Base-by-base conservation (phyloP, 2,329 filamentous ascomycete species). In the Hypomyces perniciosus region DNA sequence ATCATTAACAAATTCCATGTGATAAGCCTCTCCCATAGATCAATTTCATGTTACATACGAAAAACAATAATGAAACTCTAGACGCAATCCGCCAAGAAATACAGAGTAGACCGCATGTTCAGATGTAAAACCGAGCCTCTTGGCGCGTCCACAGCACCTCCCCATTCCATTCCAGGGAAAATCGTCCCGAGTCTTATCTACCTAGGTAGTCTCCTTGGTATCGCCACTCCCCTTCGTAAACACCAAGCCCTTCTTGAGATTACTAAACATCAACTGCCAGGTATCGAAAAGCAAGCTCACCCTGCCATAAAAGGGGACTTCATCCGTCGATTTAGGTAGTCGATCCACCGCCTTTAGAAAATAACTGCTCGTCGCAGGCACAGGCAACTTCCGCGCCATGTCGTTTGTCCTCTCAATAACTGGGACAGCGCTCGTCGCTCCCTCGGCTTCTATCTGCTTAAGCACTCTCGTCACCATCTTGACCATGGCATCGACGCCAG, bases 401-500 rank as follows among this genome's bases (percentile, higher is more conserved):
- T 50, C 50, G 10, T 61, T 53, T 27, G 48, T 59, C 28, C 58
- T 50, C 43, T 62, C 46, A 9, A 74, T 67, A 1, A 69, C 59
- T 0, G 82, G 81, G 20, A 73, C 70, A 1, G 75, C 76, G 13
- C 65, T 70, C 1, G 65, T 68, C 9, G 73, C 70, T 0, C 69
- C 67, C 26, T 74, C 70, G 13, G 70, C 64, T 40, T 74, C 65
- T 77, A 84, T 83, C 48, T 72, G 59, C 40, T 74, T 76, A 52
- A 83, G 59, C 3, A 85, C 64, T 0, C 78, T 70, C 4, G 72
- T 69, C 4, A 79, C 64, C 5, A 79, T 68, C 46, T 69, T 70
- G 0, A 72, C 71, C 35, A 64, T 67, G 1, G 72, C 70, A 52
- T 87, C 83, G 0, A 80, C 78, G 3, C 84, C 84, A 0, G 85